Base-by-base conservation (phyloP, 768 basidiomycete species). In the Boletus sp. region DNA sequence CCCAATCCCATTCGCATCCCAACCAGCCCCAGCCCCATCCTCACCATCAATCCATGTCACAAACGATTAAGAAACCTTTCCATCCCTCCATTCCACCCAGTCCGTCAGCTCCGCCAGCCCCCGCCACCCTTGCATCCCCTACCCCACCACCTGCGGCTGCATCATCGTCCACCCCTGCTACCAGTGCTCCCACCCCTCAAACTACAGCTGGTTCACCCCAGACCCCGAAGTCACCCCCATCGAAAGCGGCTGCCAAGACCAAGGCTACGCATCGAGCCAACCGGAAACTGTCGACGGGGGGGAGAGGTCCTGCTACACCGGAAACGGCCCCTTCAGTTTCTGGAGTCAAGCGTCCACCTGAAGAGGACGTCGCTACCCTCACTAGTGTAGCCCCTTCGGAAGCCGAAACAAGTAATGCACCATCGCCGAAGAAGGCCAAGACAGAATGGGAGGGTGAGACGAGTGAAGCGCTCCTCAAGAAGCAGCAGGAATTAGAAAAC, bases 371-470 rank as follows among this genome's bases (percentile, higher is more conserved):
- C 21, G 49, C 63, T 35, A 51, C 61, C 42, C 57, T 69, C 2
- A 59, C 66, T 27, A 72, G 55, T 11, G 61, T 71, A 4, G 70
- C 74, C 9, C 64, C 68, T 50, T 67, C 74, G 45, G 64, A 69
- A 45, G 57, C 64, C 21, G 71, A 64, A 51, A 55, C 50, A 37
- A 63, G 50, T 44, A 80, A 83, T 51, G 82, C 80, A 7, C 87
- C 86, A 7, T 84, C 87, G 7, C 85, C 88, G 14, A 90, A 90
- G 72, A 82, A 85, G 44, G 65, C 71, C 46, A 88, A 86, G 75
- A 82, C 79, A 21, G 87, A 90, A 50, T 88, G 84, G 83, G 85
- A 87, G 44, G 79, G 80, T 9, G 75, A 80, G 25, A 72, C 79
- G 15, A 83, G 74, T 57, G 82, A 85, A 40, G 76, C 73, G 25